Evolutionary conservation across 257 asterid genomes (phyloP), one percentile per base, ranked within the genome.

Genomic region (Solanum medicagineum): DNA sequence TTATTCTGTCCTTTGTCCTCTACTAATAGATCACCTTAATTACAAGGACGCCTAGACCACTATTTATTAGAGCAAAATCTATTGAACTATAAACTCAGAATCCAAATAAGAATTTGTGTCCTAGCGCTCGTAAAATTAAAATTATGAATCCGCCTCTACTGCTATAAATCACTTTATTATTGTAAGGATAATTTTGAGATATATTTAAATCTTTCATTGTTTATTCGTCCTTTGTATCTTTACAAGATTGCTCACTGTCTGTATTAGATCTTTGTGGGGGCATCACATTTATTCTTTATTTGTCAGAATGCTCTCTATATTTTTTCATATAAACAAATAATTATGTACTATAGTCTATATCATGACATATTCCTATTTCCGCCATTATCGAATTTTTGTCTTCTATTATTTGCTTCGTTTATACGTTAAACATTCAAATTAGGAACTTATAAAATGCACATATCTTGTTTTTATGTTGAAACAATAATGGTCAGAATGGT

Each of bases 201-300:
- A 36, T 87, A 87, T 85, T 86, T 86, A 87, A 59, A 49, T 89
- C 83, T 82, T 71, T 80, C 80, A 60, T 88, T 49, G 62, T 53
- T 86, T 66, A 74, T 63, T 82, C 87, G 93, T 92, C 88, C 90
- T 87, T 91, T 89, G 90, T 85, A 87, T 91, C 92, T 93, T 93
- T 89, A 88, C 80, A 89, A 88, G 94, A 92, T 91, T 89, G 88
- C 90, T 88, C 88, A 82, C 91, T 85, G 91, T 84, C 91, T 92
- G 91, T 69, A 87, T 84, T 87, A 89, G 95, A 91, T 93, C 63
- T 90, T 86, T 87, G 94, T 94, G 96, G 97, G 97, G 55, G 94
- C 80, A 87, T 84, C 87, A 84, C 86, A 84, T 86, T 88, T 84
- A 90, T 89, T 91, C 90, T 75, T 86, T 87, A 4, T 88, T 91